Base-by-base conservation (phyloP, 2,329 filamentous ascomycete species). In the Thielaviopsis cerberus region DNA sequence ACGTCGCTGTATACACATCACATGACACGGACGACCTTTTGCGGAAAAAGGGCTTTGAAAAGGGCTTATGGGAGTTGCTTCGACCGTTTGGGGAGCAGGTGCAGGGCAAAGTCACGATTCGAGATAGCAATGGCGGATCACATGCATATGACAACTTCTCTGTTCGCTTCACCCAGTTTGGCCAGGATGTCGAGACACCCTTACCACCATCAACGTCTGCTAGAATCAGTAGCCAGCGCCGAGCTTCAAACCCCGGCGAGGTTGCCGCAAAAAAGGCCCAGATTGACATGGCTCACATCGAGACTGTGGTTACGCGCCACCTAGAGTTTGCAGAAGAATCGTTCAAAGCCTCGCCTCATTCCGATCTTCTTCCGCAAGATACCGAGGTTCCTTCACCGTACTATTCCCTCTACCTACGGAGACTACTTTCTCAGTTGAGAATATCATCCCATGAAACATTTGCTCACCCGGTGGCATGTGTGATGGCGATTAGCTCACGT, bases 401-500 rank as follows among this genome's bases (percentile, higher is more conserved):
- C 68, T 94, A 94, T 69, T 81, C 84, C 37, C 72, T 95, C 7
- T 97, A 94, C 67, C 71, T 98, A 53, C 81, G 88, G 27, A 82
- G 90, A 55, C 69, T 98, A 45, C 73, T 98, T 8, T 95, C 89
- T 0, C 84, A 85, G 15, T 73, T 91, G 48, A 81, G 87, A 1
- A 72, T 94, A 51, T 80, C 84, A 3, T 82, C 89, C 0, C 89
- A 96, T 65, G 92, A 98, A 71, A 92, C 92, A 0, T 95, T 97
- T 69, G 81, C 86, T 4, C 92, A 98, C 68, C 92, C 94, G 0
- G 91, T 97, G 23, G 90, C 91, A 5, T 91, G 89, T 66, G 82
- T 98, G 48, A 91, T 97, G 68, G 89, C 89, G 25, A 95, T 97
- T 66, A 97, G 89, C 68, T 97, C 92, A 10, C 81, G 86, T 59